Conservation (phyloP, 1,284 basidiomycete genomes). For the Takashimella koratensis region DNA sequence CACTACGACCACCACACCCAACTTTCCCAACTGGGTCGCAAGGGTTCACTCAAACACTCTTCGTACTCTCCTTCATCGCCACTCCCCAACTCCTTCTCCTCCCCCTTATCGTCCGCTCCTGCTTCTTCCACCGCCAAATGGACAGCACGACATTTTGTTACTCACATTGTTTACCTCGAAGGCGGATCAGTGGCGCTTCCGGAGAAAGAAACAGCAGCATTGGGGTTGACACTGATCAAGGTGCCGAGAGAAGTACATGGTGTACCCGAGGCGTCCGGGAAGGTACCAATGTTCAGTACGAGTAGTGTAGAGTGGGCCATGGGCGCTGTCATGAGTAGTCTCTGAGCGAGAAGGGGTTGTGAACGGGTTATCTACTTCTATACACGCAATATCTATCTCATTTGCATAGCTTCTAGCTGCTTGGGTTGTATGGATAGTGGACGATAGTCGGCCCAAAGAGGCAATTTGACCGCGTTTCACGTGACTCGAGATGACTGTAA, state of each 20-base stretch:
- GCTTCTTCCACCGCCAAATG: constrained; percentile 53
- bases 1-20: constrained; percentile 54
- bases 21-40: no score
- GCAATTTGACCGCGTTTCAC: background rate
- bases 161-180: constrained; percentile 75
- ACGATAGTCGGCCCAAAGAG: no score
- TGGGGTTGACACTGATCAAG: constrained; percentile 34
- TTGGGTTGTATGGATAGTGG: background rate
- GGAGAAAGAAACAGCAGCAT: constrained; percentile 36
- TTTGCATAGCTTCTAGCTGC: background rate
- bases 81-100: no score
- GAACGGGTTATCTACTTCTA: background rate
- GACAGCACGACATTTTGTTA: constrained; percentile 53
- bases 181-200: constrained; percentile 64
- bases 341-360: background rate
- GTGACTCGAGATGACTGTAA: background rate
- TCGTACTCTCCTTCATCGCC: no score
- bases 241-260: constrained; percentile 28
- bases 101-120: constrained; percentile 61
- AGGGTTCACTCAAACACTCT: no score
- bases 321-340: constrained; percentile 16
- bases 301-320: constrained; percentile 44
- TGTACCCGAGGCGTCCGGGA: constrained; percentile 8
- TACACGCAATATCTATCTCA: background rate
- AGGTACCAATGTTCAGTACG: constrained; percentile 34